A percentile compares a stretch with the other conserved stretches of the same genome.
Conservation (phyloP, 768 basidiomycete genomes). For the Tephrocybe sp. region DNA sequence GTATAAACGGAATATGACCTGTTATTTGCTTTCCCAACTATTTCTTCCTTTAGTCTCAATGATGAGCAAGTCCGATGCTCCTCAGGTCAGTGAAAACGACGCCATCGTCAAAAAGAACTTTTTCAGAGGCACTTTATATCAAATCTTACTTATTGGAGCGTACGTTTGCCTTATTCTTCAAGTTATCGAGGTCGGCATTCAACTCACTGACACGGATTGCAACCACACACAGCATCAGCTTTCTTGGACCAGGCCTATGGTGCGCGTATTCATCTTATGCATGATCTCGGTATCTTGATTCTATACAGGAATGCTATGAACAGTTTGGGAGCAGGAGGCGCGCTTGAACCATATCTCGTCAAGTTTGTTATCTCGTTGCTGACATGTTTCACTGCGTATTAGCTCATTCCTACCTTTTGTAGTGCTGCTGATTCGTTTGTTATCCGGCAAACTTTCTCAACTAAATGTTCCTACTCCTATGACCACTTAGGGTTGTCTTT, state of each 20-base stretch:
- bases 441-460: background rate
- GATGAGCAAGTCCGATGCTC: background rate
- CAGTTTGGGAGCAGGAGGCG: conserved; percentile 15
- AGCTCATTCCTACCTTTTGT: background rate
- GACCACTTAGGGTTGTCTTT: conserved; percentile 10
- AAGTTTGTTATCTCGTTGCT: conserved; percentile 7
- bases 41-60: background rate
- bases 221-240: conserved; percentile 6
- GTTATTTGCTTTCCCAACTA: background rate
- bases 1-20: too few relatives aligned
- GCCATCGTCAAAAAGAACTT: background rate
- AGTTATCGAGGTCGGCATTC: background rate
- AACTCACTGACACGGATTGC: background rate
- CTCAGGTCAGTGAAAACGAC: background rate
- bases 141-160: conserved; percentile 9
- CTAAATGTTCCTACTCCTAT: background rate
- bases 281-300: too few relatives aligned
- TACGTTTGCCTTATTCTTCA: conserved; percentile 3
- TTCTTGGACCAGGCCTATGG: conserved; percentile 12
- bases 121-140: conserved; percentile 9
- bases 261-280: background rate
- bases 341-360: conserved; percentile 14
- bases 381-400: background rate
- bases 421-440: conserved; percentile 16
- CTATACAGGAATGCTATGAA: conserved; percentile 14